These are phyloP conservation scores for Trichoderma sp. DNA, from an alignment of 2,329 filamentous ascomycete genomes.

Conservation along the genomic window DNA sequence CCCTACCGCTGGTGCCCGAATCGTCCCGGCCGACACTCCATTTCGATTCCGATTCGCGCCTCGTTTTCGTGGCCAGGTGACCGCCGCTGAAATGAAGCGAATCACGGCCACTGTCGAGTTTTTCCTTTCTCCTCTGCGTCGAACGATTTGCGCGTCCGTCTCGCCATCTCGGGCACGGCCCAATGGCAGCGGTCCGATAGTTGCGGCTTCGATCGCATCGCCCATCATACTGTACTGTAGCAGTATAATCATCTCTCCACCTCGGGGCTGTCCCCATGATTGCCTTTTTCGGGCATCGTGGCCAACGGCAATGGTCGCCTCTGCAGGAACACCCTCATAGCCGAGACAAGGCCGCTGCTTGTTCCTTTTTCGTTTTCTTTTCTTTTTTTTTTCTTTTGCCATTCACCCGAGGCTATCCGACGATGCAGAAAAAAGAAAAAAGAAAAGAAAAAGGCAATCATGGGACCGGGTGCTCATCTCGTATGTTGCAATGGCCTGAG, in stretches of 20 bases:
- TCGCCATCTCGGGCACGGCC: background rate
- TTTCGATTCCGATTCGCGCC: conserved; percentile 18
- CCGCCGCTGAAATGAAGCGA: background rate
- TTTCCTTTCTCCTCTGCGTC: background rate
- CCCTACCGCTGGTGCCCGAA: conserved; percentile 5
- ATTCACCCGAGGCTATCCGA: conserved; percentile 10
- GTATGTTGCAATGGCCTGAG: conserved; percentile 17
- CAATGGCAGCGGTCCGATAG: background rate
- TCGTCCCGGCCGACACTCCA: conserved; percentile 16
- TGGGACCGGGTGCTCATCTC: conserved; percentile 14
- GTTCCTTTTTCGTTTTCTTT: background rate
- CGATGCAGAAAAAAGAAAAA: background rate
- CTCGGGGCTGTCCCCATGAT: background rate
- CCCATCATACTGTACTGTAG: background rate
- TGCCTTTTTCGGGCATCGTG: conserved; percentile 11
- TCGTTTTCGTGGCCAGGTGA: conserved; percentile 19
- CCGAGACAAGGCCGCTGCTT: background rate
- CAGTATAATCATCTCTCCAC: background rate
- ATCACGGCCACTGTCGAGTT: background rate
- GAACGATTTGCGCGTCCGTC: background rate
- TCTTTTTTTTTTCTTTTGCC: background rate
- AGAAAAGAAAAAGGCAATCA: background rate
- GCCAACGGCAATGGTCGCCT: background rate
- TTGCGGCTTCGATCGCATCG: background rate
- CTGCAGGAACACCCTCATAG: conserved; percentile 14